A percentile compares a stretch with the other conserved stretches of the same genome.
Evolutionary conservation across 1,139 yeast species (phyloP).

Genomic region (Pneumocystis carinii): DNA sequence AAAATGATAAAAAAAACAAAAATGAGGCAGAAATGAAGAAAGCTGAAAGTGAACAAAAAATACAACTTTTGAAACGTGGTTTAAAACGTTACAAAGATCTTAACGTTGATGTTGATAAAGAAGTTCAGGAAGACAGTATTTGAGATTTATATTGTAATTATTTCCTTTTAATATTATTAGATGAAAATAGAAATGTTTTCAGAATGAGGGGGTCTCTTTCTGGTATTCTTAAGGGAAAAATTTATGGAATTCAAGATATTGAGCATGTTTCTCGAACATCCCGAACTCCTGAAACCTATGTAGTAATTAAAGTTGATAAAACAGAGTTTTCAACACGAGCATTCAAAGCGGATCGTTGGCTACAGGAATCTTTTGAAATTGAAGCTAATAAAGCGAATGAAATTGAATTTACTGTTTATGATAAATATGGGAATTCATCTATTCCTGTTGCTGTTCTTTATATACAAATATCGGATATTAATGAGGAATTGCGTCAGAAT

Average conservation of each 20-base stretch:
- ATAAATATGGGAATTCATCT: conserved; percentile 46
- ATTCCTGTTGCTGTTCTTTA: conserved; percentile 91
- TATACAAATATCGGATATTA: conserved; percentile 77
- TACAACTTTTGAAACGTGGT: conserved; percentile 68
- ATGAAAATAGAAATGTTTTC: conserved; percentile 39
- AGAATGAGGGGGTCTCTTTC: conserved; percentile 65
- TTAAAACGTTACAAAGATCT: conserved; percentile 78
- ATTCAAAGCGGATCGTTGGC: conserved; percentile 66
- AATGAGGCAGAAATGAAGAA: conserved; percentile 83
- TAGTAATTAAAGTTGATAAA: conserved; percentile 73
- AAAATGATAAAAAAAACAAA: conserved; percentile 75
- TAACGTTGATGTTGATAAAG: conserved; percentile 57
- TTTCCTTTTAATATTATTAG: conserved; percentile 13
- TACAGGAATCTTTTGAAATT: conserved; percentile 58
- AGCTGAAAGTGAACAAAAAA: conserved; percentile 69
- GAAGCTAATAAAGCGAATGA: conserved; percentile 85
- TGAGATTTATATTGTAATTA: conserved; percentile 18
- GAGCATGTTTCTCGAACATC: conserved; percentile 76
- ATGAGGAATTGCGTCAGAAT: conserved; percentile 85
- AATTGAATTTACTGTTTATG: conserved; percentile 74
- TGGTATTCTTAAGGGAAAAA: conserved; percentile 57
- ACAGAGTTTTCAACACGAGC: conserved; percentile 62
- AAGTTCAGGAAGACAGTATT: conserved; percentile 26
- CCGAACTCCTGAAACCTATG: conserved; percentile 65
- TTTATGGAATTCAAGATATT: conserved; percentile 70